Base-by-base conservation (phyloP, 2,329 filamentous ascomycete species). In the Fusarium temperatum region DNA sequence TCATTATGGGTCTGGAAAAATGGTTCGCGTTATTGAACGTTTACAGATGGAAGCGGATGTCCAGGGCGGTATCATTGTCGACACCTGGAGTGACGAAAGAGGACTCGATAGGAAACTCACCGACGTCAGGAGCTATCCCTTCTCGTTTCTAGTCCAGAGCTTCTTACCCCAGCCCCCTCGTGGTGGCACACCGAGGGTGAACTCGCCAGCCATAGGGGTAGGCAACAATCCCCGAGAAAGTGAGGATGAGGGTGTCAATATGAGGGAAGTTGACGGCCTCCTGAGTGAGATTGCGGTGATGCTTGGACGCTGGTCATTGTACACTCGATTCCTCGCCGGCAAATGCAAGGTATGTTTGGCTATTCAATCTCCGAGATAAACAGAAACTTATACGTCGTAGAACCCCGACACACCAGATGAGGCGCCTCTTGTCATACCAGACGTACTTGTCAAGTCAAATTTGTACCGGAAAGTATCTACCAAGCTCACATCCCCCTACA, bases 91-190 rank as follows among this genome's bases (percentile, higher is more conserved):
- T 63, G 96, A 99, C 74, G 96, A 98, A 80, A 89, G 95, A 67
- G 89, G 87, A 68, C 90, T 99, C 54, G 93, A 96, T 79, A 90
- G 96, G 77, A 94, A 93, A 79, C 86, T 99, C 70, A 98, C 94
- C 6, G 96, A 99, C 79, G 94, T 98, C 82, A 98, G 97, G 84
- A 98, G 95, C 63, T 99, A 99, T 80, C 95, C 96, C 2, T 99
- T 98, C 82, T 98, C 95, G 0, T 99, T 99, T 80, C 85, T 99
- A 50, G 95, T 98, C 1, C 95, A 98, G 83, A 98, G 95, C 84
- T 98, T 98, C 81, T 82, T 98, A 53, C 91, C 94, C 0, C 86
- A 89, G 36, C 92, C 94, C 66, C 92, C 92, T 69, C 86, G 89
- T 11, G 81, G 83, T 17, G 90, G 89, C 4, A 91, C 91, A 5